These are phyloP conservation scores for Gossypium aridum DNA, from an alignment of 441 rosid species.

Conservation along the genomic window DNA sequence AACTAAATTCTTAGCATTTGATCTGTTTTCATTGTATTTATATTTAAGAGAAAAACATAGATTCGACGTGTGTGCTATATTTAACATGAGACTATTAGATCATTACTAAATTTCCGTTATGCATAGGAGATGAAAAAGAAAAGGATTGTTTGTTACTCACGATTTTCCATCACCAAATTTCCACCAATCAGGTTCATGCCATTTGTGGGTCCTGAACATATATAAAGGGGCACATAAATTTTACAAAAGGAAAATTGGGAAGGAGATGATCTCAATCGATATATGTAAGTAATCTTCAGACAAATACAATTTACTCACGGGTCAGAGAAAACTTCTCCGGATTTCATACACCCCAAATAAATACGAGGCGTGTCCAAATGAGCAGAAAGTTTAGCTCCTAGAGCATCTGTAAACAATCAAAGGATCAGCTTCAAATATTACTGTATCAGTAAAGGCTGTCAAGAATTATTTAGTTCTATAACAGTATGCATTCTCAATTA, in stretches of 20 bases:
- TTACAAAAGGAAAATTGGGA: neutral
- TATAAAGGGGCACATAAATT: neutral
- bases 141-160: slow-evolving; percentile 18
- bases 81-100: neutral
- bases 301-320: slow-evolving; percentile 30
- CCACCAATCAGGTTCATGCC: slow-evolving; percentile 54
- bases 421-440: slow-evolving; percentile 1
- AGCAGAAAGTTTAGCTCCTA: slow-evolving; percentile 30
- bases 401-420: slow-evolving; percentile 25
- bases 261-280: neutral
- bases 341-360: slow-evolving; percentile 76
- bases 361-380: slow-evolving; percentile 46
- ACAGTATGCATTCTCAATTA: neutral
- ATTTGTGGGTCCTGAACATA: slow-evolving; percentile 29
- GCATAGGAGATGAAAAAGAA: neutral
- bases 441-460: neutral
- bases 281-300: neutral
- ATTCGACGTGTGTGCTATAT: neutral
- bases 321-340: slow-evolving; percentile 66
- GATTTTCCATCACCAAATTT: slow-evolving; percentile 38
- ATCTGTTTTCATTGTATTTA: neutral
- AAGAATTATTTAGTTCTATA: neutral
- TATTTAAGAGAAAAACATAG: neutral
- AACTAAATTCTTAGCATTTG: neutral
- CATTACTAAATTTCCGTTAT: neutral